A percentile compares a stretch with the other conserved stretches of the same genome.
Conservation (phyloP, 208 protist species). For the Leishmania arabica region DNA sequence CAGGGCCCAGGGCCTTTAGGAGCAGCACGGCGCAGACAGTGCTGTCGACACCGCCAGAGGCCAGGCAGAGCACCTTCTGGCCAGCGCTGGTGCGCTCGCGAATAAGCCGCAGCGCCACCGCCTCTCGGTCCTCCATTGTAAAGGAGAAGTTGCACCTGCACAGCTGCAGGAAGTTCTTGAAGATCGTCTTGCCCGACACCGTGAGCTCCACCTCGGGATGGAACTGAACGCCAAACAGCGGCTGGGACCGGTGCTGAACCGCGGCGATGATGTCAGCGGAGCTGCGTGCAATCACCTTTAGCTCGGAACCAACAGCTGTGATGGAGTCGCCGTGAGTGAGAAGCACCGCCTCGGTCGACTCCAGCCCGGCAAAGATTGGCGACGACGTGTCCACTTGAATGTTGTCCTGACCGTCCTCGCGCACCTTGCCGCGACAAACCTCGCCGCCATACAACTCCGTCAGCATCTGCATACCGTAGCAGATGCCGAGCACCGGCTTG, state of each 20-base stretch:
- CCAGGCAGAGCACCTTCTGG: constrained; percentile 95
- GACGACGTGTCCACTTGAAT: constrained; percentile 69
- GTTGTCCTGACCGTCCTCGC: constrained; percentile 96
- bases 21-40: constrained; percentile 97
- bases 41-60: constrained; percentile 98
- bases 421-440: constrained; percentile 82
- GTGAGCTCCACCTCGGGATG: constrained; percentile 98
- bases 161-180: constrained; percentile 95
- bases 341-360: constrained; percentile 71
- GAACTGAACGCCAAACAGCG: constrained; percentile 97
- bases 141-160: constrained; percentile 81
- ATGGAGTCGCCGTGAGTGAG: constrained; percentile 96
- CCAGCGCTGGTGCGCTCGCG: constrained; percentile 75
- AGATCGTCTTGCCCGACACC: constrained; percentile 91
- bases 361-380: constrained; percentile 71
- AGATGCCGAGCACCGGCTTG: constrained; percentile 96
- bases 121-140: constrained; percentile 90
- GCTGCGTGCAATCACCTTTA: constrained; percentile 70
- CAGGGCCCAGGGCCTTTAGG: constrained; percentile 93
- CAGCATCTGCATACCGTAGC: constrained; percentile 98
- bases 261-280: constrained; percentile 80
- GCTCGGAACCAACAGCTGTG: constrained; percentile 33
- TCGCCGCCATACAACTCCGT: constrained; percentile 81
- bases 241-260: constrained; percentile 63
- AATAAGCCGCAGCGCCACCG: constrained; percentile 91